These are phyloP conservation scores for Mortierella alpina DNA, from an alignment of 192 early-diverging fungal genomes.

Conservation along the genomic window DNA sequence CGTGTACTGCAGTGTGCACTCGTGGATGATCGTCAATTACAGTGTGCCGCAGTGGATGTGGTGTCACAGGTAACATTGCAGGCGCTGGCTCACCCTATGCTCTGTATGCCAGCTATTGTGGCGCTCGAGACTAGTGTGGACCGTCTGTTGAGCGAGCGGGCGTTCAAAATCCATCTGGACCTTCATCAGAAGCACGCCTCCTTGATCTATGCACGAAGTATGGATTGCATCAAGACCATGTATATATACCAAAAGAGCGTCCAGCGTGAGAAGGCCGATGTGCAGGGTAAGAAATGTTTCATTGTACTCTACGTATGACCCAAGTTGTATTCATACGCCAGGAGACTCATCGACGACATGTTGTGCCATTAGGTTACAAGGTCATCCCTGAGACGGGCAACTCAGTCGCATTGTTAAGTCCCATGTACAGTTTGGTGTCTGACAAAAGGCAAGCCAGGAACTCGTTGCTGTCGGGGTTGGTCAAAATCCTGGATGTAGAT, in stretches of 20 bases:
- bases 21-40: constrained; percentile 64
- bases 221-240: constrained; percentile 78
- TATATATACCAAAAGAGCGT: constrained; percentile 79
- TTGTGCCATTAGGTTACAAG: constrained; percentile 34
- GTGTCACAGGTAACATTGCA: constrained; percentile 87
- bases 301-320: constrained; percentile 3
- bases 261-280: constrained; percentile 27
- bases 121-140: constrained; percentile 84
- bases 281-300: constrained; percentile 52
- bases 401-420: constrained; percentile 67
- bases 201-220: constrained; percentile 86
- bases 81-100: constrained; percentile 89
- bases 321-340: not conserved
- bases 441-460: constrained; percentile 76
- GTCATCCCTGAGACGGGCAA: constrained; percentile 42
- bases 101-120: constrained; percentile 89
- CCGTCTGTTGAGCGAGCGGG: constrained; percentile 71
- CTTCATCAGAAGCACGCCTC: constrained; percentile 87
- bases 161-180: constrained; percentile 78
- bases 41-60: constrained; percentile 80
- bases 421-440: constrained; percentile 76
- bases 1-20: constrained; percentile 82
- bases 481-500: constrained; percentile 78
- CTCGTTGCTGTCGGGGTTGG: constrained; percentile 74
- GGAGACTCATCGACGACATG: not conserved